Evolutionary conservation across 2,329 filamentous ascomycete genomes (phyloP), one percentile per base, ranked within the genome.

Genomic region (Diaporthe sp.): DNA sequence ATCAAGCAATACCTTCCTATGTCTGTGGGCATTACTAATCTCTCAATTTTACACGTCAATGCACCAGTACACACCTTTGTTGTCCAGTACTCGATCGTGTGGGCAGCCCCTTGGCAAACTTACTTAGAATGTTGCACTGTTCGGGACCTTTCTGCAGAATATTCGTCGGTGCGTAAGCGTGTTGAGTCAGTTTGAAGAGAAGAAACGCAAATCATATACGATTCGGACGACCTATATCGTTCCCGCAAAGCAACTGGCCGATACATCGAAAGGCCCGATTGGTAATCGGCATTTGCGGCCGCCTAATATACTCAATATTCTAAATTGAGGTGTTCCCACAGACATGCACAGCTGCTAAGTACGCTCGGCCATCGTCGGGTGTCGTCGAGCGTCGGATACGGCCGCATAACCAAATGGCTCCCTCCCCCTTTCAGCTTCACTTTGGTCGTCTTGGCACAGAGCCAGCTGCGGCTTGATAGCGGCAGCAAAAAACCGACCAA

Each of bases 171-270:
- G 8, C 7, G 3, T 7, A 49, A 49, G 44, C 44, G 2, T 9
- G 19, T 22, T 8, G 1, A 7, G 44, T 6, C 1, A 10, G 1
- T 49, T 49, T 39, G 34, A 5, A 39, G 1, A 5, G 7, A 10
- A 22, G 19, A 8, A 49, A 22, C 19, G 1, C 19, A 17, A 8
- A 44, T 8, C 6, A 7, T 49, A 22, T 8, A 7, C 2, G 44
- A 49, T 22, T 7, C 19, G 0, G 7, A 22, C 44, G 1, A 15
- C 9, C 9, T 37, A 3, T 0, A n/a, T 22, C 1, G 10, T 4
- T 57, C 34, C 17, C 55, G 55, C 31, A 1, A 4, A 34, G 15
- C 28, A 37, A 58, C 19, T 13, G 17, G 22, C 28, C 4, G 58
- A 39, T 4, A 9, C 8, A 4, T 1, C 15, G 17, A 25, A 25